phyloP scores from a whole-genome alignment of 352 stramenopile species.

The Phytophthora ramorum region DNA sequence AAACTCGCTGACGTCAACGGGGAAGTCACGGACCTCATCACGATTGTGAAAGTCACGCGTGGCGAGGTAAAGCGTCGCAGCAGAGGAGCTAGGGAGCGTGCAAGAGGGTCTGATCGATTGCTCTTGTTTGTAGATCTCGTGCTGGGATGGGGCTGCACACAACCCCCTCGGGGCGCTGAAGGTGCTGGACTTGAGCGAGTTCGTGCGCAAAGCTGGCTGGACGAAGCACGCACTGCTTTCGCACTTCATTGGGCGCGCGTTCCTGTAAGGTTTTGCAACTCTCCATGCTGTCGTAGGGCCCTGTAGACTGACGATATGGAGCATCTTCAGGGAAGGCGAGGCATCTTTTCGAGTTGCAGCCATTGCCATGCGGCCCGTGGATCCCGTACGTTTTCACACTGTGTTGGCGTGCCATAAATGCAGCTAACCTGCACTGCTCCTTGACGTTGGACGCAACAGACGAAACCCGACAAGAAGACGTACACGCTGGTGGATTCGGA shows the following conservation, averaged over 20 bases:
- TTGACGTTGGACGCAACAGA: slow-evolving; percentile 24
- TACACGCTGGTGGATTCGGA: slow-evolving; percentile 66
- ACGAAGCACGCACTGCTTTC: slow-evolving; percentile 73
- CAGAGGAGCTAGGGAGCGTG: neutral
- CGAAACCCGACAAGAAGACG: slow-evolving; percentile 62
- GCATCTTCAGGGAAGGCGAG: slow-evolving; percentile 48
- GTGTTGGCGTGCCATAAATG: neutral
- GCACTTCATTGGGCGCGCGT: slow-evolving; percentile 76
- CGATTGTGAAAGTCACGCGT: slow-evolving; percentile 73
- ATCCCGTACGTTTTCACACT: slow-evolving; percentile 43
- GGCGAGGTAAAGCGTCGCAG: slow-evolving; percentile 48
- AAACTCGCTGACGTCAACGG: slow-evolving; percentile 49
- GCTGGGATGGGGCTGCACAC: slow-evolving; percentile 62
- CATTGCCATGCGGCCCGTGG: slow-evolving; percentile 50
- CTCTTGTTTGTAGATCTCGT: slow-evolving; percentile 59
- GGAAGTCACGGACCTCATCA: slow-evolving; percentile 76
- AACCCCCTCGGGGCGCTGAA: slow-evolving; percentile 53
- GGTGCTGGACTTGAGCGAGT: slow-evolving; percentile 75
- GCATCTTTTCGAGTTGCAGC: slow-evolving; percentile 52
- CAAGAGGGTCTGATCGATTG: neutral
- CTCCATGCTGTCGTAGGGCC: neutral
- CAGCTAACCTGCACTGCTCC: neutral
- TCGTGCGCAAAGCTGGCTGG: slow-evolving; percentile 77
- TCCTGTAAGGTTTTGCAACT: slow-evolving; percentile 46
- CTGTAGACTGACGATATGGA: neutral